These are phyloP conservation scores for Malbranchea zuffiana DNA, from an alignment of 2,329 filamentous ascomycete species.

Conservation along the genomic window DNA sequence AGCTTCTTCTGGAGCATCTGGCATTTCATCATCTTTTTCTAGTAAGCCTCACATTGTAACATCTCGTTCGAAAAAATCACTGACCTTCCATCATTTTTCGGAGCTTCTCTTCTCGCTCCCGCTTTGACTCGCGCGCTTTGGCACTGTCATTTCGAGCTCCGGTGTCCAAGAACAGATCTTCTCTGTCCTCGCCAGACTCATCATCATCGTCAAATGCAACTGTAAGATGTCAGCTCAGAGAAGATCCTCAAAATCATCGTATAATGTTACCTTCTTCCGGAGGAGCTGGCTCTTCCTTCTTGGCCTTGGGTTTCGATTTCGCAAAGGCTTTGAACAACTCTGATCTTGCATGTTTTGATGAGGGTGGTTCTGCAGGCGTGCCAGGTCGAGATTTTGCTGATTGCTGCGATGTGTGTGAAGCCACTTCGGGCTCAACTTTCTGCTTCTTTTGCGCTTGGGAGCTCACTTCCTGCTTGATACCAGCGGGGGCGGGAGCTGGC, in stretches of 20 bases:
- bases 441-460: neutral
- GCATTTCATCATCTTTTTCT: conserved; percentile 46
- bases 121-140: conserved; percentile 39
- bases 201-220: conserved; percentile 38
- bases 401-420: conserved; percentile 13
- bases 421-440: conserved; percentile 2
- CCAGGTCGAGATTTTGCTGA: too few species aligned
- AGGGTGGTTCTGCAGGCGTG: conserved; percentile 29
- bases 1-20: conserved; percentile 38
- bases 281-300: conserved; percentile 32
- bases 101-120: conserved; percentile 55
- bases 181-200: conserved; percentile 48
- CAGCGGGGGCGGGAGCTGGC: neutral
- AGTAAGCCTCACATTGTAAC: conserved; percentile 12
- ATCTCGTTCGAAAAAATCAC: conserved; percentile 15
- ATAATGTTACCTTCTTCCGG: conserved; percentile 40
- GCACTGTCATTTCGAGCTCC: conserved; percentile 27
- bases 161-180: conserved; percentile 39
- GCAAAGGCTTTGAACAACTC: conserved; percentile 71
- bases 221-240: conserved; percentile 17
- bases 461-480: conserved; percentile 6
- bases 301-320: conserved; percentile 52
- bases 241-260: neutral
- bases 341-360: conserved; percentile 50
- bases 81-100: conserved; percentile 66